Percentiles rank a stretch among this genome's conserved stretches.
Evolutionary conservation across 305 asterid species (phyloP).

Genomic region (Fraxinus sp.): DNA sequence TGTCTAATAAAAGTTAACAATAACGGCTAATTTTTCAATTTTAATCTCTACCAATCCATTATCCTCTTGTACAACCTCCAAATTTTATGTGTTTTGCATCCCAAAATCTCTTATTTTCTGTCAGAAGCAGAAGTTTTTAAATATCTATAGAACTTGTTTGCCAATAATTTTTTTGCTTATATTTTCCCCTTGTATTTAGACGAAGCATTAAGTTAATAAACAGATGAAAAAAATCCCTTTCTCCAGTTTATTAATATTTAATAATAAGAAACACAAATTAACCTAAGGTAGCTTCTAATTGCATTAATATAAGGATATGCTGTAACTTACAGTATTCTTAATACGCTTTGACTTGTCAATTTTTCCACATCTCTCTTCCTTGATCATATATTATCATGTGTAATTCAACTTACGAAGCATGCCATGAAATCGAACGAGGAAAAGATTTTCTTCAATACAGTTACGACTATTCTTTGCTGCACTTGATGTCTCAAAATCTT

Average conservation of each 20-base stretch:
- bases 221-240: neutral
- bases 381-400: neutral
- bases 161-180: neutral
- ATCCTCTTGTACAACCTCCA: neutral
- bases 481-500: neutral
- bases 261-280: neutral
- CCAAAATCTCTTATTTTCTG: neutral
- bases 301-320: neutral
- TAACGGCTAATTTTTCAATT: too few species aligned
- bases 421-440: neutral
- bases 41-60: too few species aligned
- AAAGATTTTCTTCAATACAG: neutral
- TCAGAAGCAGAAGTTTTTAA: neutral
- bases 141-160: neutral
- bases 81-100: neutral
- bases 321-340: neutral
- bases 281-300: neutral
- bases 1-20: too few species aligned
- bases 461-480: neutral
- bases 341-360: neutral
- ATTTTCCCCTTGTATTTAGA: neutral
- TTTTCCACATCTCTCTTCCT: neutral
- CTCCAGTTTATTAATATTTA: neutral
- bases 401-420: neutral
- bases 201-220: neutral